Conservation (phyloP, 352 stramenopile species). For the Pythium pyrilobum region DNA sequence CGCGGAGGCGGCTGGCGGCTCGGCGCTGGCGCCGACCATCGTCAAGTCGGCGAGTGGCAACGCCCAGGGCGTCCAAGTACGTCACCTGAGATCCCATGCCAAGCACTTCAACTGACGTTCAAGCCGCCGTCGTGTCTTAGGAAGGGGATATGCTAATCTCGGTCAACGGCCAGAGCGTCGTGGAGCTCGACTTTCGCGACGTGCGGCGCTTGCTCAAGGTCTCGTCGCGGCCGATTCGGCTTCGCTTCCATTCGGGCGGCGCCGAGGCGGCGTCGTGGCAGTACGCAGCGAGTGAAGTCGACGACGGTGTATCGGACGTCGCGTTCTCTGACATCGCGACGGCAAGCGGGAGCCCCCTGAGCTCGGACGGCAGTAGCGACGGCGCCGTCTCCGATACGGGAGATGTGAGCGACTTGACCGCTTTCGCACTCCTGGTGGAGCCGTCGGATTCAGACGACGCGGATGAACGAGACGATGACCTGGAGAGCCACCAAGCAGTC, state of each 20-base stretch:
- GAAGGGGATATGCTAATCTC: constrained; percentile 68
- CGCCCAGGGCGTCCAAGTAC: constrained; percentile 16
- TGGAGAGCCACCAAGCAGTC: constrained; percentile 63
- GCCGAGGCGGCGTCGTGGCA: background rate
- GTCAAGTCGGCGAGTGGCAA: constrained; percentile 20
- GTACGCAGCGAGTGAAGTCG: constrained; percentile 4
- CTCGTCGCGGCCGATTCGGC: constrained; percentile 54
- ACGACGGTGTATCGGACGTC: constrained; percentile 6
- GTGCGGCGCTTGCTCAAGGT: constrained; percentile 67
- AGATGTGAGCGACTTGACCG: constrained; percentile 23
- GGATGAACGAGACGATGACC: constrained; percentile 50
- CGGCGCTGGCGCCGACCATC: constrained; percentile 8
- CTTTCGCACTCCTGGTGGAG: constrained; percentile 30
- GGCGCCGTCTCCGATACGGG: background rate
- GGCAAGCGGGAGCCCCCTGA: constrained; percentile 11
- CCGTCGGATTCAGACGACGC: constrained; percentile 7
- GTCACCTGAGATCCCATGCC: too few species aligned
- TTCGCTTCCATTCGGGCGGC: constrained; percentile 43
- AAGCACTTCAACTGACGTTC: too few species aligned
- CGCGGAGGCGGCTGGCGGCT: constrained; percentile 5
- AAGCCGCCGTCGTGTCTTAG: constrained; percentile 26
- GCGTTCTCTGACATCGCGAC: constrained; percentile 18
- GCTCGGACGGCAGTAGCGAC: constrained; percentile 15
- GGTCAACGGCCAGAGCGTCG: constrained; percentile 64
- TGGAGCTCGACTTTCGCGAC: constrained; percentile 56